Evolutionary conservation across 345 rosid species (phyloP), one percentile per base, ranked within the genome.

Genomic region (Capsella bursapastoris): DNA sequence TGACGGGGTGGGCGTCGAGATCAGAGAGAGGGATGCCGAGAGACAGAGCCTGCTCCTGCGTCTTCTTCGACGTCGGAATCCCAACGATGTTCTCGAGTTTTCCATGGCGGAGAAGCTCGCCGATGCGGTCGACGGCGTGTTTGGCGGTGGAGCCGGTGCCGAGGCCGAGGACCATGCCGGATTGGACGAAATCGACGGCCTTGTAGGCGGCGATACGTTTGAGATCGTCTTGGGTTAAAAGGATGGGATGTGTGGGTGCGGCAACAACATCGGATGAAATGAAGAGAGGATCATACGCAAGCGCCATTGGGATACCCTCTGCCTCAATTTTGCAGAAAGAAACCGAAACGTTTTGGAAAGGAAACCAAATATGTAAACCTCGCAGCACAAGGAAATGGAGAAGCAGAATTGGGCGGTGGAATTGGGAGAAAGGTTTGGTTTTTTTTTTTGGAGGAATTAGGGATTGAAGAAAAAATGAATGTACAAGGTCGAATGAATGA

Each of bases 141-240:
- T 80, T 86, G 64, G 99, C 99, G 8, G 99, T 95, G 77, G 99
- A 95, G 59, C 99, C 97, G 5, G 99, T 95, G 9, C 97, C 99
- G 32, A 95, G 91, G 34, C 96, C 99, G 14, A 92, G 79, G 58
- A 95, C 97, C 99, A 95, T 95, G n/a, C 99, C 99, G 53, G 99
- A 95, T 70, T 86, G 76, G 22, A 95, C 97, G 71, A 79, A 92
- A 61, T 92, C 97, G 4, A 92, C 99, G 31, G 99, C 99, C 66
- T 90, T 90, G 85, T 86, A 87, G 34, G 98, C 96, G 8, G 96
- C 93, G 52, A 87, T 85, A 44, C 83, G 84, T 74, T 92, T 92
- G 48, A 92, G 92, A 28, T 90, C 90, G 79, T 92, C 96, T 58
- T 89, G 96, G 69, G 91, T 82, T 47, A 86, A 77, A 9, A 74